Evolutionary conservation across 805 yeast species (phyloP), one percentile per base, ranked within the genome.

Genomic region (Peterozyma xylosa): DNA sequence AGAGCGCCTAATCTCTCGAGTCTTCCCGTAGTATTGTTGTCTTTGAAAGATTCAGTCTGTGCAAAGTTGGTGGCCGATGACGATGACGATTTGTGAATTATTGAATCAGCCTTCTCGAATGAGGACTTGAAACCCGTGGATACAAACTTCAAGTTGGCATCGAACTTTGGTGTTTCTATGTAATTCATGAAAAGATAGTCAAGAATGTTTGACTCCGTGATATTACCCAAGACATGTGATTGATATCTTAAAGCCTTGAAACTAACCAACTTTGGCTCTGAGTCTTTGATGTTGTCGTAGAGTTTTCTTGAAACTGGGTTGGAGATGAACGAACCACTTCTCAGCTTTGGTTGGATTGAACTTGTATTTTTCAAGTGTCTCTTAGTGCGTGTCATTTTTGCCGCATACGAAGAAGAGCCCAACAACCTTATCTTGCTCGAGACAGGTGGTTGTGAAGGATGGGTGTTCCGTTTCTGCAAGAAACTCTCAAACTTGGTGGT

Each of bases 161-260:
- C n/a, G 17, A 45, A 45, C 34, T 33, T 40, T 15, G 44, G 42
- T 3, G 47, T 45, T 5, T 21, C n/a, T 14, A 45, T 37, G 33
- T 45, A 41, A 27, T 45, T 45, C 33, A 45, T 41, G 33, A 41
- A 45, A 17, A 45, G 33, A 39, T 45, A 45, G 34, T 45, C 47
- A 30, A 45, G 38, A 7, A 45, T 41, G 11, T 33, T 33, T 3
- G 17, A 37, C 15, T 45, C 47, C 11, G 41, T 18, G 16, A 45
- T 45, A 36, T 45, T 45, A 30, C 44, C 47, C 39, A 45, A 41
- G 13, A 45, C 44, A 37, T 45, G 47, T 4, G 42, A 33, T 37
- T 45, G 47, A 33, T 41, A 41, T 29, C 42, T 33, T 11, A 45
- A 34, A 41, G 41, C 43, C 33, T 45, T 45, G 33, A 30, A 45